These are phyloP conservation scores for Phytopythium litorale DNA, from an alignment of 352 stramenopile genomes.

Conservation along the genomic window DNA sequence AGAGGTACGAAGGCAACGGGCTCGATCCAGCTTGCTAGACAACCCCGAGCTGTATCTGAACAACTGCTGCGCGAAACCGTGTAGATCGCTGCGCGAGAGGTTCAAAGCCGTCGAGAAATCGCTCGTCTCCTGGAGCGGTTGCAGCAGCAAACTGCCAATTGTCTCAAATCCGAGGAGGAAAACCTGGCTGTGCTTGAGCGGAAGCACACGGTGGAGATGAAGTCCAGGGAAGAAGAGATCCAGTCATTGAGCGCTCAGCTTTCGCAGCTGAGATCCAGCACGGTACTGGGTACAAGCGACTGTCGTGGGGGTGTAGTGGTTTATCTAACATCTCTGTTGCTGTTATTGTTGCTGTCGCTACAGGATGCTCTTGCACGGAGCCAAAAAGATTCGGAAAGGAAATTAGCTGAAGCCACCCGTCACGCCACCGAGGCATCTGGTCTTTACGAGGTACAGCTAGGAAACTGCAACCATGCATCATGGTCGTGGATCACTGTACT, in stretches of 20 bases:
- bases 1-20: conserved; percentile 29
- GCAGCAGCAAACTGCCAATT: conserved; percentile 35
- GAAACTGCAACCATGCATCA: neutral
- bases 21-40: neutral
- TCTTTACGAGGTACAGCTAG: conserved; percentile 1
- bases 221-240: conserved; percentile 49
- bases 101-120: conserved; percentile 66
- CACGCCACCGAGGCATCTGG: neutral
- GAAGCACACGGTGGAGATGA: conserved; percentile 41
- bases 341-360: neutral
- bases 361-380: conserved; percentile 38
- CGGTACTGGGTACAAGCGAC: conserved; percentile 14
- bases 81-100: conserved; percentile 56
- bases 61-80: neutral
- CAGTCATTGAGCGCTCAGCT: conserved; percentile 39
- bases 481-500: neutral
- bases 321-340: neutral
- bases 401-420: conserved; percentile 20
- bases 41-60: neutral
- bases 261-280: conserved; percentile 44
- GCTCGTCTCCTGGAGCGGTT: conserved; percentile 57
- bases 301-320: neutral
- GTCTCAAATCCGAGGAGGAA: conserved; percentile 53
- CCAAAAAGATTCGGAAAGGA: conserved; percentile 57
- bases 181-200: conserved; percentile 17